Evolutionary conservation across 2,329 filamentous ascomycete species (phyloP), one percentile per base, ranked within the genome.

Genomic region (Fusarium paranaense): DNA sequence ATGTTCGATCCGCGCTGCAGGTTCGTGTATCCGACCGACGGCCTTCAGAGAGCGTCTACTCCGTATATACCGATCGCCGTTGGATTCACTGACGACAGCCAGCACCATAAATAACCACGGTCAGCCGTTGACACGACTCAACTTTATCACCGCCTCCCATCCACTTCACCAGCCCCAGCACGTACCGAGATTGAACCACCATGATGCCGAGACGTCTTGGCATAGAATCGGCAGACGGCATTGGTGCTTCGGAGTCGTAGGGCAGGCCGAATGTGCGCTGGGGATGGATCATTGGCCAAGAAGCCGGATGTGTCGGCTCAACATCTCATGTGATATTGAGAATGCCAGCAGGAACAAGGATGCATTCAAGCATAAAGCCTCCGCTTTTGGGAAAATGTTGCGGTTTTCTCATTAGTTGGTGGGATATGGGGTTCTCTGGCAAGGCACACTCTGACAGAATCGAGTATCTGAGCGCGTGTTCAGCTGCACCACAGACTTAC

Each of bases 201-300:
- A 27, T 27, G 18, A 18, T 42, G 50, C 22, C 52, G 27, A 54
- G 50, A 32, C 13, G 32, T 37, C 57, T 66, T 66, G 64, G 58
- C 45, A 22, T 11, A 22, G 16, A 50, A 22, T 25, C 8, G 16
- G 14, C 18, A 47, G 61, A 47, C 37, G 20, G 37, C 27, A 62
- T 56, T 56, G 45, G 64, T 32, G 14, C 45, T 27, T 33, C 25
- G 9, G 22, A 9, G 45, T 50, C 2, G 22, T 32, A 30, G 20
- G 33, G 35, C 35, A 62, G 40, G 57, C 35, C 42, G 45, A 42
- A 18, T 45, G 22, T 59, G 57, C 20, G 42, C n/a, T 62, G 64
- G 64, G 45, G 11, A 25, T 40, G 45, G n/a, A 16, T 47, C 37
- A 62, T 66, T 66, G 64, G 64, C 40, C n/a, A 27, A 56, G 14